A percentile compares a stretch with the other conserved stretches of the same genome.
These are phyloP conservation scores for Paramyrothecium roridum DNA, from an alignment of 2,329 filamentous ascomycete genomes.

Conservation along the genomic window DNA sequence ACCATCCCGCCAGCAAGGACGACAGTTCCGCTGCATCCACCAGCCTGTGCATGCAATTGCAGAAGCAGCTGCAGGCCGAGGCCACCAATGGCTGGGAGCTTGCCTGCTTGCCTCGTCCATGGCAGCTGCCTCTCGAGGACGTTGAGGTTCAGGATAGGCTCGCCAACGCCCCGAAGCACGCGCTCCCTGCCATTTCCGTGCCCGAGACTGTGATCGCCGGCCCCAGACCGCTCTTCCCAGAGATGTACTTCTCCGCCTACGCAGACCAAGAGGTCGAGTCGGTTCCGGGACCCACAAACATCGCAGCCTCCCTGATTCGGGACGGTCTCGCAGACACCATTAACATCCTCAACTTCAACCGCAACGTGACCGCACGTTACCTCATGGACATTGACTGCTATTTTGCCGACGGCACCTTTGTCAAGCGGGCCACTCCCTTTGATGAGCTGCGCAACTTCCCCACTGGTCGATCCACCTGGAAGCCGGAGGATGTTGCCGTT, in stretches of 20 bases:
- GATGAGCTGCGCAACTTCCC: slow-evolving; percentile 77
- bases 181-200: slow-evolving; percentile 71
- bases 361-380: slow-evolving; percentile 80
- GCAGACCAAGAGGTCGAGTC: slow-evolving; percentile 82
- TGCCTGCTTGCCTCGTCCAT: slow-evolving; percentile 64
- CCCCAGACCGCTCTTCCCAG: slow-evolving; percentile 76
- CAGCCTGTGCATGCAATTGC: slow-evolving; percentile 77
- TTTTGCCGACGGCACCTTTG: slow-evolving; percentile 84
- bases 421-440: slow-evolving; percentile 89
- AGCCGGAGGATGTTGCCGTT: slow-evolving; percentile 95
- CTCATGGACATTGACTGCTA: slow-evolving; percentile 94
- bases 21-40: slow-evolving; percentile 60
- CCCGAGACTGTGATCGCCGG: slow-evolving; percentile 75
- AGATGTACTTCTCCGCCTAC: slow-evolving; percentile 93
- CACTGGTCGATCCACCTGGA: slow-evolving; percentile 74
- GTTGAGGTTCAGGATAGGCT: slow-evolving; percentile 58
- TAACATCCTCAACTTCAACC: slow-evolving; percentile 90
- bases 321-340: slow-evolving; percentile 90
- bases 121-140: slow-evolving; percentile 61
- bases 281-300: slow-evolving; percentile 72
- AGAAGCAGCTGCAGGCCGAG: slow-evolving; percentile 81
- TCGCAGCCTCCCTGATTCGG: slow-evolving; percentile 79
- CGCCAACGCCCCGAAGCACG: slow-evolving; percentile 65
- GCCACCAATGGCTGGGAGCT: slow-evolving; percentile 73
- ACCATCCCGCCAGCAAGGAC: slow-evolving; percentile 61